Evolutionary conservation across 1,284 basidiomycete species (phyloP).

Genomic region (Ganoderma boninense): DNA sequence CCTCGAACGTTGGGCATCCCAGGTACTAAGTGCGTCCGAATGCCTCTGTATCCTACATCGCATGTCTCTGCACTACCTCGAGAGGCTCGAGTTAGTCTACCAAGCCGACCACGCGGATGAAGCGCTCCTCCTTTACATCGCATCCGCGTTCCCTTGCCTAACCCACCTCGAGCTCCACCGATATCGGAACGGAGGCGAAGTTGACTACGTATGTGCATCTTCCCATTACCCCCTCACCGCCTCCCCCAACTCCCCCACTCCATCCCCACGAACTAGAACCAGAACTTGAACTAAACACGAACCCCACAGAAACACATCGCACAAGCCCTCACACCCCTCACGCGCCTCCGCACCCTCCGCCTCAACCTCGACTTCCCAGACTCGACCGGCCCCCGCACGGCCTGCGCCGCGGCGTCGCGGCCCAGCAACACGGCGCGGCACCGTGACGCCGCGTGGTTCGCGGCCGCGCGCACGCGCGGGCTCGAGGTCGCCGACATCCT

Average conservation of each 20-base stretch:
- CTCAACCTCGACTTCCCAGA: constrained; percentile 17
- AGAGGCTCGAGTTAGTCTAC: constrained; percentile 18
- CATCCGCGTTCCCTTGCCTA: constrained; percentile 11
- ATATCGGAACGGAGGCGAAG: constrained; percentile 2
- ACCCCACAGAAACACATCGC: constrained; percentile 8
- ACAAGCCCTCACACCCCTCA: neutral
- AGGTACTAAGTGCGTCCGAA: constrained; percentile 17
- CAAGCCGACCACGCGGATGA: constrained; percentile 14
- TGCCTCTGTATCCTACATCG: constrained; percentile 17
- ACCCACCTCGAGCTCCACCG: constrained; percentile 19
- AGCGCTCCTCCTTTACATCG: constrained; percentile 19
- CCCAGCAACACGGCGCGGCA: constrained; percentile 1
- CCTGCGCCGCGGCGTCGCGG: neutral
- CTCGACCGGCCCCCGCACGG: constrained; percentile 11
- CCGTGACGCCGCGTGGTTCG: constrained; percentile 6
- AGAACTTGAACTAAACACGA: neutral
- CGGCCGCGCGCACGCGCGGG: constrained; percentile 1
- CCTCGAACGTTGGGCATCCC: constrained; percentile 10
- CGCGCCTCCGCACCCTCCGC: constrained; percentile 5
- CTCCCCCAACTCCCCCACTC: neutral
- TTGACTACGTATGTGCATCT: constrained; percentile 19
- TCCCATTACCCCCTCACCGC: too few relatives aligned
- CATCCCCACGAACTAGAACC: neutral
- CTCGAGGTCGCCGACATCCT: constrained; percentile 10
- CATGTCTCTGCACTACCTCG: constrained; percentile 11